Conservation (phyloP, 2,329 filamentous ascomycete species). For the Aspergillus pseudoterreus region DNA sequence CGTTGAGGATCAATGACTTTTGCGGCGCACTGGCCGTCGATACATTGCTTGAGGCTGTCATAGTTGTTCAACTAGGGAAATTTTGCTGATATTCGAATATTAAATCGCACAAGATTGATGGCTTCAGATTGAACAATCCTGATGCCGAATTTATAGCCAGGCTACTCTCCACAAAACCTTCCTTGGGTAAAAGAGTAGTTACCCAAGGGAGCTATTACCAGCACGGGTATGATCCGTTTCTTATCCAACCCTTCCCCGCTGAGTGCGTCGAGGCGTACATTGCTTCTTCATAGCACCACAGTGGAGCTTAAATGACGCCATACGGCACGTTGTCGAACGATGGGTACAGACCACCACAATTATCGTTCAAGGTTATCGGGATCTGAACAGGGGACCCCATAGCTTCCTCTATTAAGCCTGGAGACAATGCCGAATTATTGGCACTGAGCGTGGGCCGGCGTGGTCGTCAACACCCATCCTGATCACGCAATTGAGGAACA, state of each 20-base stretch:
- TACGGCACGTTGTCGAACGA: slow-evolving; percentile 5
- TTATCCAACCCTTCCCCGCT: slow-evolving; percentile 10
- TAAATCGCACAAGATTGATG: not conserved
- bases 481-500: not conserved
- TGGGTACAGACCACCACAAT: too few relatives aligned
- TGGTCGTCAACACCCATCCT: not conserved
- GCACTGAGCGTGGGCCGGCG: not conserved
- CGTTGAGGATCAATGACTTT: slow-evolving; percentile 50
- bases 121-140: not conserved
- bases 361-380: too few relatives aligned
- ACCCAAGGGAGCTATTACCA: too few relatives aligned
- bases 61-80: too few relatives aligned
- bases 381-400: too few relatives aligned
- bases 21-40: slow-evolving; percentile 14
- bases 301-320: slow-evolving; percentile 35
- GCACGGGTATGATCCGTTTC: too few relatives aligned
- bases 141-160: too few relatives aligned
- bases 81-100: not conserved
- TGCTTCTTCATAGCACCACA: slow-evolving; percentile 25
- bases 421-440: not conserved
- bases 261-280: not conserved
- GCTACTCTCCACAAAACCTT: too few relatives aligned
- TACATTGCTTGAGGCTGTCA: not conserved
- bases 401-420: too few relatives aligned
- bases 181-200: too few relatives aligned